Evolutionary conservation across 139 green algal genomes (phyloP).

Genomic region (Tetradesmus lagerheimii): DNA sequence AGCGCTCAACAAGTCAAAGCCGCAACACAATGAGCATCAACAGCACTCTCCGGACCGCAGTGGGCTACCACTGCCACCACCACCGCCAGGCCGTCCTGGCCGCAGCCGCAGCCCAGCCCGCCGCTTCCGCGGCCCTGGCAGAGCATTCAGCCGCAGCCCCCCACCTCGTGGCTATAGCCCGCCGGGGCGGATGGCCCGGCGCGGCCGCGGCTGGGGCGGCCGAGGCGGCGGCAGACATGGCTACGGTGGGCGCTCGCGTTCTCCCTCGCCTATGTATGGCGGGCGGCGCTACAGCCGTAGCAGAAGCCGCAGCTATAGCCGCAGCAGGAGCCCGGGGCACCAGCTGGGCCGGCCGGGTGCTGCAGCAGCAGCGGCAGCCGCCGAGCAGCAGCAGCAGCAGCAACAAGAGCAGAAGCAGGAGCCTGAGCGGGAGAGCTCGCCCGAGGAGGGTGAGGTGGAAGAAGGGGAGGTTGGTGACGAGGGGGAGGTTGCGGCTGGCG

Average conservation of each 20-base stretch:
- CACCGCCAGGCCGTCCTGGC: constrained; percentile 12
- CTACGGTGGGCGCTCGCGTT: neutral
- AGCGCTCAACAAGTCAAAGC: constrained; percentile 41
- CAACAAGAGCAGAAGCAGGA: constrained; percentile 21
- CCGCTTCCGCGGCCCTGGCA: neutral
- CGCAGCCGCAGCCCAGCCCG: neutral
- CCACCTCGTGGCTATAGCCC: neutral
- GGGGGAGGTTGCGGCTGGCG: neutral
- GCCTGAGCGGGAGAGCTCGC: constrained; percentile 37
- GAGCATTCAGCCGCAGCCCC: neutral
- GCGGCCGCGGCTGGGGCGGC: neutral
- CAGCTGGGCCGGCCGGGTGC: neutral
- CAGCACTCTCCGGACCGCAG: neutral
- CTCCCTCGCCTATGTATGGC: constrained; percentile 13
- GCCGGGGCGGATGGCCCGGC: neutral
- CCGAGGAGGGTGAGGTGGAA: constrained; percentile 45
- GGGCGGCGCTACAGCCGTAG: neutral
- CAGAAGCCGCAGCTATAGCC: constrained; percentile 6
- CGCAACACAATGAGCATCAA: constrained; percentile 27
- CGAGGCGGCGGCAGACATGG: neutral
- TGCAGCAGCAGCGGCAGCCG: neutral
- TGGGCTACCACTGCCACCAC: constrained; percentile 4
- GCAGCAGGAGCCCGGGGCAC: constrained; percentile 4
- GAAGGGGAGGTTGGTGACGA: constrained; percentile 32
- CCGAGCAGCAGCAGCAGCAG: neutral